A percentile compares a stretch with the other conserved stretches of the same genome.
These are phyloP conservation scores for Magnolia kwangsiensis DNA, from an alignment of 164 flowering plant species.

Conservation along the genomic window DNA sequence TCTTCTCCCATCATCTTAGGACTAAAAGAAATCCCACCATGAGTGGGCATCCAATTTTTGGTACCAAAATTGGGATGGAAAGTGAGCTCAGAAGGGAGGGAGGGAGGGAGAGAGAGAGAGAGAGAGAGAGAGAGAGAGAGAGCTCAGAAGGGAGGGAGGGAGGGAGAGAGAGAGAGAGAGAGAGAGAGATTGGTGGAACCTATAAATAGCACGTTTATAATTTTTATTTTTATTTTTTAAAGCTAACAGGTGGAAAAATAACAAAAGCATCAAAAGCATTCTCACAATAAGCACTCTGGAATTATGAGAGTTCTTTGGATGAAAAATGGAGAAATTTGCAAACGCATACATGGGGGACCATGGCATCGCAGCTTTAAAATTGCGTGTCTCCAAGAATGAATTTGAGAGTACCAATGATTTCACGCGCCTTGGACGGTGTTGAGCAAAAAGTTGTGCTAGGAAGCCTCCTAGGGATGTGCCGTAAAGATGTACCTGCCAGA, in stretches of 20 bases:
- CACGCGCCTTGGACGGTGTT: slow-evolving; percentile 95
- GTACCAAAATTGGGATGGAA: too few species aligned
- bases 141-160: too few species aligned
- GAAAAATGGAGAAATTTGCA: slow-evolving; percentile 1
- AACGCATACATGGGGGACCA: slow-evolving; percentile 90
- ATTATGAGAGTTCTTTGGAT: background rate
- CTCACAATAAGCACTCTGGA: background rate
- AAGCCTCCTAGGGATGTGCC: slow-evolving; percentile 99
- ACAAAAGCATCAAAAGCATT: background rate
- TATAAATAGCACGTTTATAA: background rate
- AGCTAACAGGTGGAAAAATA: background rate
- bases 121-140: too few species aligned
- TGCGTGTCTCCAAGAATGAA: slow-evolving; percentile 77
- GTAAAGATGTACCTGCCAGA: slow-evolving; percentile 82
- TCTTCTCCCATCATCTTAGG: too few species aligned
- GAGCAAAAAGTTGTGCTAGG: slow-evolving; percentile 96
- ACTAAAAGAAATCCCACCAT: too few species aligned
- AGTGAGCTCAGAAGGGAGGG: too few species aligned
- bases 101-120: too few species aligned
- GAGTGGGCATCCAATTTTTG: too few species aligned
- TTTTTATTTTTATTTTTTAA: too few species aligned
- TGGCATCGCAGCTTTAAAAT: slow-evolving; percentile 87
- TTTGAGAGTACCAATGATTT: slow-evolving; percentile 85
- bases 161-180: too few species aligned
- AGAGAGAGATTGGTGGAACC: background rate